phyloP scores from a whole-genome alignment of 192 early-diverging fungal genomes.

The Coemansia sp. region DNA sequence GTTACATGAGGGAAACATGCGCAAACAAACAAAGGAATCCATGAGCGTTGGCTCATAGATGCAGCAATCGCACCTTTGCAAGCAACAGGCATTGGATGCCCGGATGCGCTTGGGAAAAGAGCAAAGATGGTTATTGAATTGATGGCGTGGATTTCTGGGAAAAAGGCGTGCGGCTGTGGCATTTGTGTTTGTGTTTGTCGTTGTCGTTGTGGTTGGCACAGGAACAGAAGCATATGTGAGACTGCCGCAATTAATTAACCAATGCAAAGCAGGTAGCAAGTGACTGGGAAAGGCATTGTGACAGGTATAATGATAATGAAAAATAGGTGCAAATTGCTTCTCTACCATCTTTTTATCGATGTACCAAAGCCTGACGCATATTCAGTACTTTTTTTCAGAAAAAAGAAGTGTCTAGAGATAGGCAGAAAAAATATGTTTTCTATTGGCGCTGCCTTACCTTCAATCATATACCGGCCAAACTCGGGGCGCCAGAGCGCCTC shows the following conservation, averaged over 20 bases:
- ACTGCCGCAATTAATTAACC: constrained; percentile 9
- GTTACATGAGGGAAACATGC: not conserved
- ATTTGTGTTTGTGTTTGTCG: not conserved
- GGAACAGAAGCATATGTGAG: not conserved
- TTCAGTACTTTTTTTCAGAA: not conserved
- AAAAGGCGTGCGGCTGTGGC: not conserved
- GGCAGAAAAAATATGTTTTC: not conserved
- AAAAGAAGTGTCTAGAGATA: too few relatives aligned
- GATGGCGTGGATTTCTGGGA: not conserved
- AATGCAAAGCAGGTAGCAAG: not conserved
- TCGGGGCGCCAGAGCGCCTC: constrained; percentile 93
- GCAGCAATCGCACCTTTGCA: constrained; percentile 4
- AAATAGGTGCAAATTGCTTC: not conserved
- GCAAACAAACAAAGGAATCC: not conserved
- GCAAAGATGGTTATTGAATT: not conserved
- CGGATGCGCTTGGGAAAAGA: not conserved
- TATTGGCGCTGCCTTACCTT: constrained; percentile 53
- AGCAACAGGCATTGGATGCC: not conserved
- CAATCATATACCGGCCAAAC: constrained; percentile 97
- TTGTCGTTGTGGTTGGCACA: not conserved
- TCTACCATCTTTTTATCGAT: not conserved
- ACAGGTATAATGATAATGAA: not conserved
- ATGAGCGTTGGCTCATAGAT: not conserved
- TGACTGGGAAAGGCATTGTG: not conserved
- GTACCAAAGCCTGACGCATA: not conserved